Conservation (phyloP, 805 yeast genomes). For the Metschnikowia sp. region DNA sequence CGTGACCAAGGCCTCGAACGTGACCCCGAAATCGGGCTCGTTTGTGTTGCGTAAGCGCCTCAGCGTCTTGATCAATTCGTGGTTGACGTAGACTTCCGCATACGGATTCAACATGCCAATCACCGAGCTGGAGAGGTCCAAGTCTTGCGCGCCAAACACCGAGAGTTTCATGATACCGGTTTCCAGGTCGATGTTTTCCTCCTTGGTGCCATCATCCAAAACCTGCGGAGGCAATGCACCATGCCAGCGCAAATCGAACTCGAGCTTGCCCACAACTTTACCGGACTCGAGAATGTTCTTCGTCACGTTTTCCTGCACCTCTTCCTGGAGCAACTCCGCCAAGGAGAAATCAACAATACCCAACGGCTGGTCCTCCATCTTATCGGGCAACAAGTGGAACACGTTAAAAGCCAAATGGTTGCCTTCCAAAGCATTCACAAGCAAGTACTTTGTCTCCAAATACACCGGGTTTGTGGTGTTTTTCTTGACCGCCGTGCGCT, state of each 20-base stretch:
- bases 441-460: slow-evolving; percentile 61
- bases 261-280: slow-evolving; percentile 54
- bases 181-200: slow-evolving; percentile 55
- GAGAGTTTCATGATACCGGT: slow-evolving; percentile 68
- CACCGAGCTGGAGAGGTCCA: slow-evolving; percentile 52
- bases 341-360: slow-evolving; percentile 52
- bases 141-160: slow-evolving; percentile 56
- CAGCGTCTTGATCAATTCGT: slow-evolving; percentile 50
- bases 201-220: slow-evolving; percentile 49
- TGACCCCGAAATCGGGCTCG: slow-evolving; percentile 70
- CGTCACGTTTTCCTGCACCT: slow-evolving; percentile 39
- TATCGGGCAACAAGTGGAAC: slow-evolving; percentile 49
- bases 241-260: slow-evolving; percentile 53
- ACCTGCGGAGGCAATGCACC: slow-evolving; percentile 44
- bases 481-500: slow-evolving; percentile 57
- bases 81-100: slow-evolving; percentile 63
- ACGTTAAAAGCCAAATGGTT: slow-evolving; percentile 51
- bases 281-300: slow-evolving; percentile 48
- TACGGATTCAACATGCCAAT: slow-evolving; percentile 58
- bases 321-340: slow-evolving; percentile 57
- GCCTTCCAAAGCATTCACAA: slow-evolving; percentile 55
- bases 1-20: slow-evolving; percentile 58
- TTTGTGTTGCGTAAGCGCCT: slow-evolving; percentile 65
- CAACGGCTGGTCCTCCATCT: slow-evolving; percentile 51
- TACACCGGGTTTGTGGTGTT: slow-evolving; percentile 56